Evolutionary conservation across 192 early-diverging fungal species (phyloP).

Genomic region (Coemansia umbellata): DNA sequence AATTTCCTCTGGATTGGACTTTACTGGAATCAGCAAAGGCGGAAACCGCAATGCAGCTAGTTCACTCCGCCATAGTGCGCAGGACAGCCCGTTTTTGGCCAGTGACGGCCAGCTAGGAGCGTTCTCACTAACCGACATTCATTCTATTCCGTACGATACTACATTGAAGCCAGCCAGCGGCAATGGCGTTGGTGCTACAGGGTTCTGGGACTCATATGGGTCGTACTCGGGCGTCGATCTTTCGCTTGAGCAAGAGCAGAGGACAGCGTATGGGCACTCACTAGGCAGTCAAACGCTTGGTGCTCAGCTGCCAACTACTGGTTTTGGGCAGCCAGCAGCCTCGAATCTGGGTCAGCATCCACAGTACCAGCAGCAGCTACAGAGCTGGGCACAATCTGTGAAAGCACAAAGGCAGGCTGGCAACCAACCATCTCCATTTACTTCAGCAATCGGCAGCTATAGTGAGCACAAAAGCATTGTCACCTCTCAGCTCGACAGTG

Average conservation of each 20-base stretch:
- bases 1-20: conserved; percentile 19
- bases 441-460: conserved; percentile 16
- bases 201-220: conserved; percentile 21
- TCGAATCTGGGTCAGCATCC: background rate
- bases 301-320: background rate
- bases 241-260: conserved; percentile 4
- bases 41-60: background rate
- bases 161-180: conserved; percentile 6
- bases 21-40: background rate
- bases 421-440: conserved; percentile 20
- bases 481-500: conserved; percentile 2
- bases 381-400: conserved; percentile 16
- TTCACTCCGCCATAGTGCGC: background rate
- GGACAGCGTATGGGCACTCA: no score
- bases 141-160: conserved; percentile 8
- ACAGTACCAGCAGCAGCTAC: conserved; percentile 8
- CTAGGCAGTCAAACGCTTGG: conserved; percentile 7
- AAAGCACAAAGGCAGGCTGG: conserved; percentile 7
- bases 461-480: conserved; percentile 10
- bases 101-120: conserved; percentile 22
- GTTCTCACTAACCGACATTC: conserved; percentile 27
- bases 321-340: conserved; percentile 11
- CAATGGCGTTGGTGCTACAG: background rate
- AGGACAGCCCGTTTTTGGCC: conserved; percentile 21
- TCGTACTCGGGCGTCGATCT: conserved; percentile 6